Evolutionary conservation across 805 yeast genomes (phyloP), one percentile per base, ranked within the genome.

Genomic region (Candida chilensis): DNA sequence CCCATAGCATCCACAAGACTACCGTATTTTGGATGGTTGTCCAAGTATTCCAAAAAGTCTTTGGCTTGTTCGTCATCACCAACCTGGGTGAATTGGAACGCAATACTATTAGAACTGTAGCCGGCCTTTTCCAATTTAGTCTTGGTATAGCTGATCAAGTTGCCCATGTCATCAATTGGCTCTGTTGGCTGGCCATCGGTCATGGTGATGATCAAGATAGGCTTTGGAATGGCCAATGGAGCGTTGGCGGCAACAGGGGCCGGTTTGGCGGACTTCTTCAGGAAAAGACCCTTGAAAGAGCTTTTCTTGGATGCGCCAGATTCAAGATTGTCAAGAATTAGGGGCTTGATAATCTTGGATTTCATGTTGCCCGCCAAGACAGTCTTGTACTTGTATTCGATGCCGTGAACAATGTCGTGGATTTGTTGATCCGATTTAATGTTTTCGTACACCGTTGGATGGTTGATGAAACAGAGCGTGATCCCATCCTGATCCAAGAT

Each of bases 181-280:
- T 48, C 54, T n/a, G 51, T 50, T 9, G 54, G 54, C 28, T 37
- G 41, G 10, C 54, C 54, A 25, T 48, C 54, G 12, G 54, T 48
- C 31, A 48, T 38, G 14, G 46, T 26, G 26, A 48, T 45, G 18
- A 48, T 36, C 27, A 48, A 31, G 4, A 48, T 48, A 4, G 54
- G 54, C 39, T 48, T 48, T 27, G 32, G 30, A 20, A 48, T n/a
- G n/a, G 31, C 5, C 32, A 30, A 16, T 41, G 38, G 21, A 35
- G 19, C 14, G 38, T 34, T 14, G 44, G 44, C 5, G 45, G 47
- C 7, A 37, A 33, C 19, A n/a, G n/a, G n/a, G n/a, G n/a, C n/a
- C n/a, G n/a, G n/a, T n/a, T n/a, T n/a, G n/a, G n/a, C n/a, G n/a
- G n/a, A n/a, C n/a, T n/a, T n/a, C n/a, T n/a, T n/a, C n/a, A n/a